Conservation (phyloP, 495 filamentous ascomycete species). For the Neurospora sp. region DNA sequence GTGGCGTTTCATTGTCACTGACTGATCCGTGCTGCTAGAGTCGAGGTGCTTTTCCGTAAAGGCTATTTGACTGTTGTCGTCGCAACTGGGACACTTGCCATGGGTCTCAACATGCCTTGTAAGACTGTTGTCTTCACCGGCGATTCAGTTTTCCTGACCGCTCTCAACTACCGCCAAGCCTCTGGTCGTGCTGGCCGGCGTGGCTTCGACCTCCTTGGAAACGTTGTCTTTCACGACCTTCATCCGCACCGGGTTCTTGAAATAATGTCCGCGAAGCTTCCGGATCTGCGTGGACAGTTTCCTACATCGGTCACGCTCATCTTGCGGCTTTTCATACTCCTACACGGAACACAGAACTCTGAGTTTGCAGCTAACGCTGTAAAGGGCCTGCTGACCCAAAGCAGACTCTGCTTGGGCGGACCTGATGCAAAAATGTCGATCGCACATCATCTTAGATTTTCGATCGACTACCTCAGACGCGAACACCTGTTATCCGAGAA, state of each 20-base stretch:
- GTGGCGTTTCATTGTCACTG: neutral
- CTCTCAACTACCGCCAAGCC: conserved; percentile 66
- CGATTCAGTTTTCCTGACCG: conserved; percentile 60
- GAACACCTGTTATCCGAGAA: conserved; percentile 49
- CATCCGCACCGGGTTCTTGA: conserved; percentile 43
- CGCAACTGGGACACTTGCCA: conserved; percentile 63
- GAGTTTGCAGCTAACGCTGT: conserved; percentile 50
- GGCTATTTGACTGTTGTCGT: conserved; percentile 64
- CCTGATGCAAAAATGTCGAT: conserved; percentile 50
- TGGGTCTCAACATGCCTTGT: conserved; percentile 82
- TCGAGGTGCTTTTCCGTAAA: conserved; percentile 65
- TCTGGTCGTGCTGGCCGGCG: conserved; percentile 69
- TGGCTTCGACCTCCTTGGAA: conserved; percentile 71
- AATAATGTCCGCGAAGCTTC: conserved; percentile 59
- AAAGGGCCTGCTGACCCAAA: conserved; percentile 56
- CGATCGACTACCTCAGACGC: conserved; percentile 66
- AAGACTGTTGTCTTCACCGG: conserved; percentile 70
- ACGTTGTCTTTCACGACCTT: conserved; percentile 65
- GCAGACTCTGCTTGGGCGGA: conserved; percentile 58
- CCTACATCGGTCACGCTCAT: conserved; percentile 65
- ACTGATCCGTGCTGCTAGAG: conserved; percentile 27
- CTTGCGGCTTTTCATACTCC: conserved; percentile 53
- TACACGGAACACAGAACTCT: conserved; percentile 53
- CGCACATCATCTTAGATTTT: conserved; percentile 66
- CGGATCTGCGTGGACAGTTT: conserved; percentile 67